Conservation (phyloP, 2,329 filamentous ascomycete genomes). For the Periconia macrospinosa region DNA sequence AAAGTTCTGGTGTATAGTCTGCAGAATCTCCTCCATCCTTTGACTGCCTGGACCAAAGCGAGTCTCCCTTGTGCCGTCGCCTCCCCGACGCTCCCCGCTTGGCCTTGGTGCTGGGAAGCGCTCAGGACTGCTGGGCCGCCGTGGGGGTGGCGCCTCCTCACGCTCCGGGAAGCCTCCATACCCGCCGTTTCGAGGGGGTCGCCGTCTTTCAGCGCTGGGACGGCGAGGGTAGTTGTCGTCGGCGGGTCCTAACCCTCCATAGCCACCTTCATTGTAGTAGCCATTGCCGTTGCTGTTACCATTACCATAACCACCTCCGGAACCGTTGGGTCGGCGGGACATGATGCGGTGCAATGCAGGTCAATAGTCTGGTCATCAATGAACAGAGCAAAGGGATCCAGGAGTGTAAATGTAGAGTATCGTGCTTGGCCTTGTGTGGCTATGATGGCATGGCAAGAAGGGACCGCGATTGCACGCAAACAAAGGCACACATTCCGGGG, state of each 20-base stretch:
- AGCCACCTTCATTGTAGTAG: constrained; percentile 21
- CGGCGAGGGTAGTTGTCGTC: constrained; percentile 25
- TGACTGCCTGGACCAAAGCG: constrained; percentile 40
- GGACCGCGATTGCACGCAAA: too few relatives aligned
- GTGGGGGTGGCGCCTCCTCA: constrained; percentile 32
- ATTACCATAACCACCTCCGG: constrained; percentile 39
- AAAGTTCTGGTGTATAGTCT: constrained; percentile 87
- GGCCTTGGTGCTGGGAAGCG: constrained; percentile 39
- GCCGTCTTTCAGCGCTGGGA: constrained; percentile 31
- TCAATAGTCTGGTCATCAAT: too few relatives aligned
- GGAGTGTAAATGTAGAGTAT: too few relatives aligned
- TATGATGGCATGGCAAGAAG: too few relatives aligned
- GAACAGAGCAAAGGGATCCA: too few relatives aligned
- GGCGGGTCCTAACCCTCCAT: constrained; percentile 32
- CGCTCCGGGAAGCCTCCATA: constrained; percentile 37
- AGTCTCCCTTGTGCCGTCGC: constrained; percentile 27
- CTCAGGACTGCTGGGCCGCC: constrained; percentile 46
- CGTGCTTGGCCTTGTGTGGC: too few relatives aligned
- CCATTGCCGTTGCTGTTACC: constrained; percentile 44
- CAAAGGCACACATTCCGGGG: too few relatives aligned
- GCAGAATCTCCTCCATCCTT: constrained; percentile 64
- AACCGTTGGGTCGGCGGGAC: constrained; percentile 42
- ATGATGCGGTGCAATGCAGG: constrained; percentile 28
- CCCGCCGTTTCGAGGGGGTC: constrained; percentile 37
- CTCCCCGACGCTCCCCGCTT: constrained; percentile 41